These are phyloP conservation scores for Neotropicomus parvogracilis DNA, from an alignment of 1,284 basidiomycete species.

Conservation along the genomic window DNA sequence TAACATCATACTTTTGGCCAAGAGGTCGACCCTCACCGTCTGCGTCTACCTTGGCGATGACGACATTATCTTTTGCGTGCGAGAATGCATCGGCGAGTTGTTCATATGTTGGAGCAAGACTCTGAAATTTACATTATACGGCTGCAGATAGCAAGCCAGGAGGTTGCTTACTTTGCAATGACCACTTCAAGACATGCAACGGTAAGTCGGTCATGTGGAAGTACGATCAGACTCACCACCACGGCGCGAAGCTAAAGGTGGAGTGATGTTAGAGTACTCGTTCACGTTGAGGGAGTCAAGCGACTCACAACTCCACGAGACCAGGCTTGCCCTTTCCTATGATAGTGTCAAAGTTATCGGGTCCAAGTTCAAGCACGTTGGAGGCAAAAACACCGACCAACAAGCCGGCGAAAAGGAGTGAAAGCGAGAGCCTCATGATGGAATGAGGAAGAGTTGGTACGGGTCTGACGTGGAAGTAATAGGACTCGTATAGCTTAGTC, in stretches of 20 bases:
- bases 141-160: background rate
- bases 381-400: conserved; percentile 61
- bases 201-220: background rate
- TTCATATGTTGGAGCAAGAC: conserved; percentile 85
- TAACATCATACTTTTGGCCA: conserved; percentile 73
- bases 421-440: conserved; percentile 61
- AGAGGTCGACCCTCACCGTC: conserved; percentile 79
- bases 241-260: conserved; percentile 68
- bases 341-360: conserved; percentile 72
- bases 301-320: conserved; percentile 85
- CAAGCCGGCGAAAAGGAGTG: conserved; percentile 55
- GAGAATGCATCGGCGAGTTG: conserved; percentile 84
- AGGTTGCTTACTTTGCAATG: conserved; percentile 68
- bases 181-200: conserved; percentile 45
- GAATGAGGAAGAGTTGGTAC: conserved; percentile 19
- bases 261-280: background rate
- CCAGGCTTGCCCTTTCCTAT: conserved; percentile 79
- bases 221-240: conserved; percentile 58
- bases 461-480: conserved; percentile 31
- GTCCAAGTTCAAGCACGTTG: conserved; percentile 78
- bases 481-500: conserved; percentile 23
- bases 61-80: conserved; percentile 74
- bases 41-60: conserved; percentile 92
- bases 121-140: conserved; percentile 40
- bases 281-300: background rate